Percentiles rank a stretch among this genome's conserved stretches.
These are phyloP conservation scores for Alternaria brassicicola DNA, from an alignment of 2,329 filamentous ascomycete genomes.

Conservation along the genomic window DNA sequence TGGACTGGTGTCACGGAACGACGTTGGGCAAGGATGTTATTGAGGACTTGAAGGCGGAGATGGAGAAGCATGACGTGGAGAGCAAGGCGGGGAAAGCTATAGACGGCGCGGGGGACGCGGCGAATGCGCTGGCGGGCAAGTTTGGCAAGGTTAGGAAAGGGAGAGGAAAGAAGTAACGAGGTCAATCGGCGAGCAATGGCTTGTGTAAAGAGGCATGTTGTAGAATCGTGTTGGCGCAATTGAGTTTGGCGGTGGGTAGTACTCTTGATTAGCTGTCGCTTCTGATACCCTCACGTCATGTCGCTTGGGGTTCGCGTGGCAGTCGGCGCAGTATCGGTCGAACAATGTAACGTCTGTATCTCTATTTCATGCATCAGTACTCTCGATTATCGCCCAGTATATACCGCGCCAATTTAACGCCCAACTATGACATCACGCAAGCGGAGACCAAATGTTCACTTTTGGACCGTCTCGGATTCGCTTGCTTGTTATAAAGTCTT, in stretches of 20 bases:
- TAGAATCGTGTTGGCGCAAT: background rate
- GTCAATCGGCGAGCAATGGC: background rate
- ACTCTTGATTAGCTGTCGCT: slow-evolving; percentile 11
- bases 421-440: slow-evolving; percentile 45
- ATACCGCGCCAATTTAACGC: slow-evolving; percentile 31
- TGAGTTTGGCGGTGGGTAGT: background rate
- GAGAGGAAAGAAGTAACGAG: slow-evolving; percentile 30
- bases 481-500: slow-evolving; percentile 50
- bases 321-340: slow-evolving; percentile 23
- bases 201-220: background rate
- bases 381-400: slow-evolving; percentile 27
- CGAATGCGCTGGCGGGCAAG: slow-evolving; percentile 38
- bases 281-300: slow-evolving; percentile 10
- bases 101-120: slow-evolving; percentile 39
- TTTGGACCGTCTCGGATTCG: slow-evolving; percentile 51
- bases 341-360: slow-evolving; percentile 26
- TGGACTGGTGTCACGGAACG: slow-evolving; percentile 51
- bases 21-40: slow-evolving; percentile 62
- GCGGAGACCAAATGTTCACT: slow-evolving; percentile 43
- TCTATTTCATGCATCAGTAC: slow-evolving; percentile 43
- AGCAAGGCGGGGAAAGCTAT: slow-evolving; percentile 49
- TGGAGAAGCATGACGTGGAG: slow-evolving; percentile 61
- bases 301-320: slow-evolving; percentile 3
- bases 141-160: slow-evolving; percentile 38
- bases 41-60: slow-evolving; percentile 62